Evolutionary conservation across 2,329 filamentous ascomycete genomes (phyloP).

Genomic region (Pseudonectria foliicola): DNA sequence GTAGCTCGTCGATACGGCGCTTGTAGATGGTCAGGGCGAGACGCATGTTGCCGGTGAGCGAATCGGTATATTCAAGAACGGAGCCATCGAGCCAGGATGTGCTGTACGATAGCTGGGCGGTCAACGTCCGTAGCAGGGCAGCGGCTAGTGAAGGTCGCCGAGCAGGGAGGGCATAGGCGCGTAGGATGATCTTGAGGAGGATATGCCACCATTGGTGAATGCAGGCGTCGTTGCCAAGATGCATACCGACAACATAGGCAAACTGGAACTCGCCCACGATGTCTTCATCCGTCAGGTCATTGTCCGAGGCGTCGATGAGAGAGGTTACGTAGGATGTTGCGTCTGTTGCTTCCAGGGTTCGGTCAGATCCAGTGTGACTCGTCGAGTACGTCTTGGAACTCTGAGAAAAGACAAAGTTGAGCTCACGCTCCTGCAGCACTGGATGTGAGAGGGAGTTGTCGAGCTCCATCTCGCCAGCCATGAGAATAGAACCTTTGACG

Average conservation of each 20-base stretch:
- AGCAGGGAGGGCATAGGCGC: constrained; percentile 38
- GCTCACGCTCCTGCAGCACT: constrained; percentile 30
- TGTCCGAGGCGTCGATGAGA: constrained; percentile 26
- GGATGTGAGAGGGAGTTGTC: constrained; percentile 30
- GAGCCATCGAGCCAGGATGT: constrained; percentile 40
- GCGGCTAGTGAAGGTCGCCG: constrained; percentile 37
- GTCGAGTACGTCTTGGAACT: constrained; percentile 35
- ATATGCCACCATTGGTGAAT: constrained; percentile 57
- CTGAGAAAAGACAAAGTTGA: constrained; percentile 42
- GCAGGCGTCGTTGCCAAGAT: constrained; percentile 52
- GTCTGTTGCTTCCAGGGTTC: constrained; percentile 39
- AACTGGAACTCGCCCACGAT: constrained; percentile 56
- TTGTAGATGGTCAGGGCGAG: constrained; percentile 48
- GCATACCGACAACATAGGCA: constrained; percentile 49
- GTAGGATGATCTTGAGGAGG: constrained; percentile 43
- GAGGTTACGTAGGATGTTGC: constrained; percentile 40
- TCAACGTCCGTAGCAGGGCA: constrained; percentile 42
- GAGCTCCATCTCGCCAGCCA: constrained; percentile 33
- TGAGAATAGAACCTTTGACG: constrained; percentile 35
- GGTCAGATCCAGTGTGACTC: constrained; percentile 27
- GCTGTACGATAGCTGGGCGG: constrained; percentile 49
- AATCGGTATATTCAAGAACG: constrained; percentile 31
- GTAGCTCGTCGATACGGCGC: constrained; percentile 41
- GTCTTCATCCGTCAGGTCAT: constrained; percentile 29
- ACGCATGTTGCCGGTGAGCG: constrained; percentile 31